Evolutionary conservation across 2,329 filamentous ascomycete genomes (phyloP), one percentile per base, ranked within the genome.

Genomic region (Cadophora sp.): DNA sequence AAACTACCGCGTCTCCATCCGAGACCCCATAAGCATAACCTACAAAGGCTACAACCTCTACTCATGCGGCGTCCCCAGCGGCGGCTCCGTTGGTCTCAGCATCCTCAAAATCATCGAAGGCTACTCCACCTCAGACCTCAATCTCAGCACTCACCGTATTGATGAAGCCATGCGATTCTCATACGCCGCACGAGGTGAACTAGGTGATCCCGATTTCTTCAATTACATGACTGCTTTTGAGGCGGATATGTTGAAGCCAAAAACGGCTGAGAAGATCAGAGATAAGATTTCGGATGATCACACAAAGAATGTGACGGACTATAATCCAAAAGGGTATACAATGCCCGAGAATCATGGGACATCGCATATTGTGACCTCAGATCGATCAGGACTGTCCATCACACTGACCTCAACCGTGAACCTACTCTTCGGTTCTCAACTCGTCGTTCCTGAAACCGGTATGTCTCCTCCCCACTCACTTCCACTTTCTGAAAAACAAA

Each of bases 111-210:
- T 90, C 39, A 85, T 97, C 78, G 90, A 95, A 78, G 91, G 92
- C 20, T 80, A 83, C 3, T 78, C 81, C 45, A 81, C 89, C 73
- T 13, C 80, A 86, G 51, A 39, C 18, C 51, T 64, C 3, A 51
- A 93, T 72, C 80, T 96, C 0, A 93, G 89, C 45, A 90, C 90
- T 0, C 96, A 98, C 79, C 87, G 92, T 16, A 85, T 97, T 71
- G 88, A 93, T 75, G 96, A 98, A 82, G 91, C 94, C 14, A 93
- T 97, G 81, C 87, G 93, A 24, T 98, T 97, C 77, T 94, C 88
- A 2, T 98, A 97, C 76, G 94, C 90, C 4, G 82, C 91, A 73
- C 89, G 94, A 66, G 84, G 88, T n/a, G 84, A 89, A 33, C 85
- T 98, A 0, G 95, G 94, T 4, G 96, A 98, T 77, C 96, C 95